Evolutionary conservation across 495 filamentous ascomycete species (phyloP).

Genomic region (Jackrogersella minutella): DNA sequence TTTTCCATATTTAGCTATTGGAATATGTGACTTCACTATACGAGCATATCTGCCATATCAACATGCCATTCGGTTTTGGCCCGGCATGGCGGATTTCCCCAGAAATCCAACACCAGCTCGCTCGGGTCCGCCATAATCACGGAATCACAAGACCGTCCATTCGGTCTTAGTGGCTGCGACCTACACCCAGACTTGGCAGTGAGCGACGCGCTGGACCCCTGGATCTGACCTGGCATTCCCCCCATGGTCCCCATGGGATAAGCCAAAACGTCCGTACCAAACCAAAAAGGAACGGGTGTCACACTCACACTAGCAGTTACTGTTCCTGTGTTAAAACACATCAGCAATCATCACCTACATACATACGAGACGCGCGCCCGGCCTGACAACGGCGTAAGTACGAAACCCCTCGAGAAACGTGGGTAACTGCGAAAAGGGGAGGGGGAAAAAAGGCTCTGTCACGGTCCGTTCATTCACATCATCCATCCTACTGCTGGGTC

Average conservation of each 20-base stretch:
- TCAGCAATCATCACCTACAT: constrained; percentile 15
- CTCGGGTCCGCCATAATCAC: constrained; percentile 33
- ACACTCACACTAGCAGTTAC: constrained; percentile 15
- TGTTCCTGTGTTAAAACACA: constrained; percentile 29
- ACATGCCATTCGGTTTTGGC: constrained; percentile 38
- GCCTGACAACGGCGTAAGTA: constrained; percentile 17
- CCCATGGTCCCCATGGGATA: constrained; percentile 4
- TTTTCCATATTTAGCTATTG: constrained; percentile 9
- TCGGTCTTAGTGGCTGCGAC: constrained; percentile 33
- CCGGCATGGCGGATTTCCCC: constrained; percentile 41
- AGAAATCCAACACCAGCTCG: constrained; percentile 36
- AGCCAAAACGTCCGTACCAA: constrained; percentile 14
- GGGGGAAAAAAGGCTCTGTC: constrained; percentile 8
- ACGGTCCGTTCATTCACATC: constrained; percentile 5
- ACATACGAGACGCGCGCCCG: constrained; percentile 11
- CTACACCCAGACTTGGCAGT: constrained; percentile 32
- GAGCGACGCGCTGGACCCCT: constrained; percentile 32
- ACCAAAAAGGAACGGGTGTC: constrained; percentile 5
- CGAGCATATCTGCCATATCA: constrained; percentile 24
- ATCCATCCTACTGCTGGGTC: constrained; percentile 10
- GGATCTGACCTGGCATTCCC: constrained; percentile 28
- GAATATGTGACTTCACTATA: constrained; percentile 27
- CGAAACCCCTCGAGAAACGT: constrained; percentile 7
- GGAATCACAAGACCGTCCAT: constrained; percentile 38
- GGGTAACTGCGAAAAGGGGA: constrained; percentile 6